Evolutionary conservation across 495 filamentous ascomycete species (phyloP).

Genomic region (Daldinia caldariorum): DNA sequence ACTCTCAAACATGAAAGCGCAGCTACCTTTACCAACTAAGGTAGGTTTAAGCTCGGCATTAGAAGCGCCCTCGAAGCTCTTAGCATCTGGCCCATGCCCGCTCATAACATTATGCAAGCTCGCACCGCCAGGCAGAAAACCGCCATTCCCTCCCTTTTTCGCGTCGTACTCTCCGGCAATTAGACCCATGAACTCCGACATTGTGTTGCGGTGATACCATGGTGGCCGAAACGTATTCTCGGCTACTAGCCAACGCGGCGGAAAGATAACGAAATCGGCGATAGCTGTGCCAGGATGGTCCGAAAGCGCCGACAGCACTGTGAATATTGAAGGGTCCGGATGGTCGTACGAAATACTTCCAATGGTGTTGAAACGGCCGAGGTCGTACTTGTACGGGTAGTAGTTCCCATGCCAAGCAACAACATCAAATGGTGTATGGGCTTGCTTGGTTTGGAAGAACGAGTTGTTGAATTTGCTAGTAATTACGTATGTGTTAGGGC

Average conservation of each 20-base stretch:
- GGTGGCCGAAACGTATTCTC: slow-evolving; percentile 85
- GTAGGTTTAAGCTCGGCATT: slow-evolving; percentile 63
- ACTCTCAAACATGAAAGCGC: slow-evolving; percentile 76
- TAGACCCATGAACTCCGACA: slow-evolving; percentile 87
- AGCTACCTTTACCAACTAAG: slow-evolving; percentile 66
- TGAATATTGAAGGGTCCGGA: slow-evolving; percentile 82
- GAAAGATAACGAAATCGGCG: slow-evolving; percentile 86
- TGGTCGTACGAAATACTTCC: slow-evolving; percentile 81
- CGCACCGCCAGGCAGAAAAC: slow-evolving; percentile 69
- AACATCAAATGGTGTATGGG: slow-evolving; percentile 81
- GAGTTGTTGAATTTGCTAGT: slow-evolving; percentile 82
- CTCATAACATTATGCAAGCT: slow-evolving; percentile 69
- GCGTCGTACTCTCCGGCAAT: slow-evolving; percentile 72
- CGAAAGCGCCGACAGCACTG: slow-evolving; percentile 75
- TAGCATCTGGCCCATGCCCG: slow-evolving; percentile 68
- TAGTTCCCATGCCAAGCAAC: slow-evolving; percentile 84
- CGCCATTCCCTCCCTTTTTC: slow-evolving; percentile 58
- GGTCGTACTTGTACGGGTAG: slow-evolving; percentile 87
- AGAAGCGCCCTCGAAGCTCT: slow-evolving; percentile 70
- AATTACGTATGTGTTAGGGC: slow-evolving; percentile 64
- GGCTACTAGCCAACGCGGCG: slow-evolving; percentile 79
- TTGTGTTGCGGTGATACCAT: slow-evolving; percentile 84
- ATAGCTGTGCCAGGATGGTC: slow-evolving; percentile 72
- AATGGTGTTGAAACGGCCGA: slow-evolving; percentile 81
- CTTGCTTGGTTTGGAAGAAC: slow-evolving; percentile 76